Evolutionary conservation across 495 filamentous ascomycete genomes (phyloP), one percentile per base, ranked within the genome.

Genomic region (Physcia stellaris): DNA sequence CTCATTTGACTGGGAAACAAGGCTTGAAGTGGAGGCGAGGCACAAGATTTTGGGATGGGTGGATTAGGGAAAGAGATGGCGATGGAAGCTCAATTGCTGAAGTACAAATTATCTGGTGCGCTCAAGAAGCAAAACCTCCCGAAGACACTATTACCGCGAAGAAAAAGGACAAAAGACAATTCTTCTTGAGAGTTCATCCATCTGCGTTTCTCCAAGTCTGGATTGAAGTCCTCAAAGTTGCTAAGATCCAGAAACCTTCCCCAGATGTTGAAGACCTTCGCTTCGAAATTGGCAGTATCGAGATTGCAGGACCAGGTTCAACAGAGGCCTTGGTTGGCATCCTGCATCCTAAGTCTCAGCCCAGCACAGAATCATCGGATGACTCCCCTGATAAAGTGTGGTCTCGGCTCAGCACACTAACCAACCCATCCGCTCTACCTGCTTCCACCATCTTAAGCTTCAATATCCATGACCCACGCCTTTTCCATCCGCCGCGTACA

Each of bases 251-350:
- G 52, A 75, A 70, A 22, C 83, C 84, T 4, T 64, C 63, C 7
- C 73, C 88, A 16, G 75, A 73, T 39, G 53, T 94, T n/a, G 84
- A 94, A 52, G 90, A 98, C 52, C 55, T 98, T 11, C 74, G 90
- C 2, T 96, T 85, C 50, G 87, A 96, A 48, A 80, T 98, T 55
- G 90, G 90, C 31, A 94, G 86, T 52, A 88, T 96, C 35, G 82
- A 94, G 45, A 62, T 95, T 38, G 79, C 72, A 0, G 90, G 90
- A 0, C 86, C 90, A 1, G 81, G 70, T 2, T 81, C 85, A 5
- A 86, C 81, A 2, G 86, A 95, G 55, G 68, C 85, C 2, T 61
- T 98, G 2, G 61, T 86, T 17, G 71, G 78, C 5, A 63, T 80
- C 13, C 67, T 98, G 35, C 67, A 71, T 34, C 79, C 86, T 16